phyloP scores from a whole-genome alignment of 495 filamentous ascomycete species.

The Hyaloscypha variabilis region DNA sequence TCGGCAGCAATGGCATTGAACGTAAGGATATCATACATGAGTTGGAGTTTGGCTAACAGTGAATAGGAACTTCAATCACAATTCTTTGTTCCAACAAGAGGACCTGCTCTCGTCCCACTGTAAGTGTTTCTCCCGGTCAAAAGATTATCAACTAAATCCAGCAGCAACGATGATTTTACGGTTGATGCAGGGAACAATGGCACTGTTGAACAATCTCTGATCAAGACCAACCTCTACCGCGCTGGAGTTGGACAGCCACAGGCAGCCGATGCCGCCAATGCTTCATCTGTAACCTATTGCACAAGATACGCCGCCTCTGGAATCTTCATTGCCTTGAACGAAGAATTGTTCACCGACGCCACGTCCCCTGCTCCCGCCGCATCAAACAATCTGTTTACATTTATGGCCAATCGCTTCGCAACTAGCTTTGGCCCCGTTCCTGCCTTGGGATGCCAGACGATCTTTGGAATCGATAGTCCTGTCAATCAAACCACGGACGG shows the following conservation, averaged over 20 bases:
- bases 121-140: too few species aligned
- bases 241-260: conserved; percentile 8
- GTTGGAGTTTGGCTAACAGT: background rate
- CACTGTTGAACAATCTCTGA: background rate
- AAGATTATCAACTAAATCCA: too few species aligned
- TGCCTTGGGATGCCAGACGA: background rate
- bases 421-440: conserved; percentile 7
- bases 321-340: conserved; percentile 5
- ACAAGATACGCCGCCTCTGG: background rate
- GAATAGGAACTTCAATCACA: conserved; percentile 2
- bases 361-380: conserved; percentile 2
- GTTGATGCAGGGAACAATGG: background rate
- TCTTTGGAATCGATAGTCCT: background rate
- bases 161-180: background rate
- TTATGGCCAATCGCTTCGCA: conserved; percentile 8
- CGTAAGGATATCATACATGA: background rate
- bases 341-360: background rate
- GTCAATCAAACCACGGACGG: background rate
- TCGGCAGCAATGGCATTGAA: background rate
- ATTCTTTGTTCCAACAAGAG: background rate
- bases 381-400: conserved; percentile 3
- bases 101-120: conserved; percentile 2
- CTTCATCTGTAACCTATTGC: conserved; percentile 1
- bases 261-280: background rate
- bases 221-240: conserved; percentile 9